A percentile compares a stretch with the other conserved stretches of the same genome.
Evolutionary conservation across 768 basidiomycete species (phyloP).

Genomic region (Leccinum broughii): DNA sequence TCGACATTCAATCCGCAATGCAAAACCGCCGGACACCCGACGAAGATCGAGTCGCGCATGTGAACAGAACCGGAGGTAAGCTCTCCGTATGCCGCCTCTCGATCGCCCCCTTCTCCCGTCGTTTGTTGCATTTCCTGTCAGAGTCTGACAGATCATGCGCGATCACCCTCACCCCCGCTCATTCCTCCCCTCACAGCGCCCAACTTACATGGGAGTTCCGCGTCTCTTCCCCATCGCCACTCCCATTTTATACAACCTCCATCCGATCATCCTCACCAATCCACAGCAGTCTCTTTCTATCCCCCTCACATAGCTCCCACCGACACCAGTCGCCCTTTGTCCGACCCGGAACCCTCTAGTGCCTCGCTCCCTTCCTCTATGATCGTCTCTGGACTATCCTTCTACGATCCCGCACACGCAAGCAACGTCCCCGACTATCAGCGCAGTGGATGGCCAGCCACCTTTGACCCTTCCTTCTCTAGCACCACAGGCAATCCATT

Average conservation of each 20-base stretch:
- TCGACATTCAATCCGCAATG: conserved; percentile 22
- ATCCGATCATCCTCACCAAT: not conserved
- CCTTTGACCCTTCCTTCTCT: conserved; percentile 18
- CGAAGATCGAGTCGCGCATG: conserved; percentile 12
- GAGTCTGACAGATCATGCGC: conserved; percentile 10
- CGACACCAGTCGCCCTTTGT: not conserved
- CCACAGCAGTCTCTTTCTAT: not conserved
- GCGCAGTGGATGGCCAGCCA: conserved; percentile 33
- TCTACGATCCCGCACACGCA: conserved; percentile 51
- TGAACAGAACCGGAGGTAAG: conserved; percentile 30
- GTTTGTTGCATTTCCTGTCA: conserved; percentile 12
- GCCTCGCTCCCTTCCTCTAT: conserved; percentile 31
- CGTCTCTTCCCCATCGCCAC: conserved; percentile 3
- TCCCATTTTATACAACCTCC: conserved; percentile 8
- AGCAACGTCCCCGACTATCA: conserved; percentile 41
- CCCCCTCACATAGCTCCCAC: not conserved
- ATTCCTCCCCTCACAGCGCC: conserved; percentile 1
- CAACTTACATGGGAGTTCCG: conserved; percentile 1
- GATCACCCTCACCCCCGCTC: conserved; percentile 8
- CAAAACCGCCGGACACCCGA: conserved; percentile 20
- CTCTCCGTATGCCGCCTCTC: conserved; percentile 11
- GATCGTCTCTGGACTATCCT: conserved; percentile 56
- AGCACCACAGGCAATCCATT: not conserved
- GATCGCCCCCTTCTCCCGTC: conserved; percentile 14
- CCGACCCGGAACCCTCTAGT: not conserved